Percentiles rank a stretch among this genome's conserved stretches.
Conservation (phyloP, 306 rosid genomes). For the Rosa multiflora region DNA sequence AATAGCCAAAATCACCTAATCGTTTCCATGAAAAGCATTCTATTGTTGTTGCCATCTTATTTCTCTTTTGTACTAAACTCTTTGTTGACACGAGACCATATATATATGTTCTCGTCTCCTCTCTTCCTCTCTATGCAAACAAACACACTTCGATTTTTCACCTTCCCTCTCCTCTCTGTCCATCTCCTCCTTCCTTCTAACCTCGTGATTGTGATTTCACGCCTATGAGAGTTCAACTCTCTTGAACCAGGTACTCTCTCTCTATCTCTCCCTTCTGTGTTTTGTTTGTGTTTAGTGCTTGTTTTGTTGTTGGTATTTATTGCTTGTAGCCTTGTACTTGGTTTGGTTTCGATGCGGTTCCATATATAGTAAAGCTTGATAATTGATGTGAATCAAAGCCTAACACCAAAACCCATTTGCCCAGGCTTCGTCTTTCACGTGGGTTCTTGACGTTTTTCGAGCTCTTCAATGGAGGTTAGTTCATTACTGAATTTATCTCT, state of each 20-base stretch:
- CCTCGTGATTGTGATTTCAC: conserved; percentile 28
- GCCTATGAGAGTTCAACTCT: conserved; percentile 34
- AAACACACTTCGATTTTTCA: conserved; percentile 11
- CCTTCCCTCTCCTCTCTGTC: conserved; percentile 25
- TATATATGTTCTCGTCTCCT: conserved; percentile 16
- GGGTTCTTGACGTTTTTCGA: conserved; percentile 36
- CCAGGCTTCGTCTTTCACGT: conserved; percentile 48
- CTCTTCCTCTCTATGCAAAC: conserved; percentile 16
- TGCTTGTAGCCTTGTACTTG: conserved; percentile 19
- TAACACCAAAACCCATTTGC: conserved; percentile 49
- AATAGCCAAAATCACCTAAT: neutral
- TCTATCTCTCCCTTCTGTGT: conserved; percentile 5
- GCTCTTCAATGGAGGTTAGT: conserved; percentile 42
- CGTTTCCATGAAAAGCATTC: neutral
- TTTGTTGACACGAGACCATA: conserved; percentile 1
- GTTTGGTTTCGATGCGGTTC: conserved; percentile 27
- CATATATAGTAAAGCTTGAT: conserved; percentile 18
- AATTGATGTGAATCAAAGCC: conserved; percentile 42
- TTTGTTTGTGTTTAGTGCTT: conserved; percentile 17
- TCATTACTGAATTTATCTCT: conserved; percentile 24
- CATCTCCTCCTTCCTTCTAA: conserved; percentile 21
- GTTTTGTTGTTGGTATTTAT: conserved; percentile 5
- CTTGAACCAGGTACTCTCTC: conserved; percentile 39
- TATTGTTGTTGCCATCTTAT: neutral
- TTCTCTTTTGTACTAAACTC: neutral